Percentiles rank a stretch among this genome's conserved stretches.
phyloP scores from a whole-genome alignment of 2,329 filamentous ascomycete species.

The Arthroderma sp. region DNA sequence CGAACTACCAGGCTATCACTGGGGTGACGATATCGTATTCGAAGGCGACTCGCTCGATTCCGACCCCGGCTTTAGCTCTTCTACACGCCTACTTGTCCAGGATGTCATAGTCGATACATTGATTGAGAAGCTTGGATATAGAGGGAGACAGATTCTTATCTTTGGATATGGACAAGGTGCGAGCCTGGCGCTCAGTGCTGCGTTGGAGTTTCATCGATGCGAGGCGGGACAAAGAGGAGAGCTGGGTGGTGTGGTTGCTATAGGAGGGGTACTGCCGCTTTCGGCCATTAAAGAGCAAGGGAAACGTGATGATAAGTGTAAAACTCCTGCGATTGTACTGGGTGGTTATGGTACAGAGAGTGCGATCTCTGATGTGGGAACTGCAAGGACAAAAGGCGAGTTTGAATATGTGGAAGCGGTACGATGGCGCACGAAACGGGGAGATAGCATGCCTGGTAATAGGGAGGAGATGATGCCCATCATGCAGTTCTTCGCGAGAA shows the following conservation, averaged over 20 bases:
- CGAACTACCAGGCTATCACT: conserved; percentile 53
- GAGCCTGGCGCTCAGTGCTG: conserved; percentile 45
- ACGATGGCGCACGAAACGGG: conserved; percentile 53
- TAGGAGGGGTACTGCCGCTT: conserved; percentile 30
- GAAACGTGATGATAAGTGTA: conserved; percentile 19
- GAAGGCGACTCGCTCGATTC: conserved; percentile 45
- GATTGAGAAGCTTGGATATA: conserved; percentile 46
- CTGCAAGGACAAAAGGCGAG: conserved; percentile 49
- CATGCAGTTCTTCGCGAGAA: conserved; percentile 57
- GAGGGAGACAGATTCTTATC: conserved; percentile 45
- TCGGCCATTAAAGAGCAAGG: conserved; percentile 16
- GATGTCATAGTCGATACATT: conserved; percentile 41
- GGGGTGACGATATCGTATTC: conserved; percentile 53
- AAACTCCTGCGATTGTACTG: conserved; percentile 30
- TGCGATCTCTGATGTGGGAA: conserved; percentile 48
- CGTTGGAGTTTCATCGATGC: conserved; percentile 29
- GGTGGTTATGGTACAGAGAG: conserved; percentile 26
- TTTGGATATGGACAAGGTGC: conserved; percentile 58
- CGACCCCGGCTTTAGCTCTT: conserved; percentile 48
- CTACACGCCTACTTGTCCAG: conserved; percentile 34
- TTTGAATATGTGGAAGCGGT: conserved; percentile 56
- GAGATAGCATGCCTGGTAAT: conserved; percentile 70
- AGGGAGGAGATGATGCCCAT: conserved; percentile 79
- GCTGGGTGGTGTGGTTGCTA: conserved; percentile 29
- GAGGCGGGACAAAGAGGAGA: conserved; percentile 12